phyloP scores from a whole-genome alignment of 83 land plant species.

The Diphasiastrum complanatum region DNA sequence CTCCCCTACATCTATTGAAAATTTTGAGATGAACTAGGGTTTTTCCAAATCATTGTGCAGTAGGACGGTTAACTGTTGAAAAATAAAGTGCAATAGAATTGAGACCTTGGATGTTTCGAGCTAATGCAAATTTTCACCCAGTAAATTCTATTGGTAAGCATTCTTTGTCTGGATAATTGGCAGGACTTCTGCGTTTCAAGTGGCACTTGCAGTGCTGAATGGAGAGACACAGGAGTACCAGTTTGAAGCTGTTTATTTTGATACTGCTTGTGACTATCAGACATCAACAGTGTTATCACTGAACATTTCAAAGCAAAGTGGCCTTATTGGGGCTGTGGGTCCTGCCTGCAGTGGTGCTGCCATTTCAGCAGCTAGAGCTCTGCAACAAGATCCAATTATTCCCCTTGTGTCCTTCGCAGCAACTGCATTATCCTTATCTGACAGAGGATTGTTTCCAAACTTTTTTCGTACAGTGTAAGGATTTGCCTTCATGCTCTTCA shows the following conservation, averaged over 20 bases:
- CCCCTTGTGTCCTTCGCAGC: conserved; percentile 33
- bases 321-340: conserved; percentile 24
- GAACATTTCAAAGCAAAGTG: conserved; percentile 3
- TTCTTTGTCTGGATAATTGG: no score
- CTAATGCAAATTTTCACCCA: no score
- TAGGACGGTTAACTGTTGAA: no score
- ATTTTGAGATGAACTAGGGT: no score
- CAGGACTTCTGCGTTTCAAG: conserved; percentile 29
- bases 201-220: conserved; percentile 27
- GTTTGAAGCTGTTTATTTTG: background rate
- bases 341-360: conserved; percentile 37
- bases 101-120: no score
- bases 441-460: conserved; percentile 13
- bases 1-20: no score
- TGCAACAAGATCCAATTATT: background rate
- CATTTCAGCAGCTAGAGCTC: conserved; percentile 17
- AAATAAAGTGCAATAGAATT: no score
- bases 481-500: no score
- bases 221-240: conserved; percentile 15
- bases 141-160: no score
- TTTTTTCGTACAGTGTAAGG: conserved; percentile 36
- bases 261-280: conserved; percentile 22
- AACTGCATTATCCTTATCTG: conserved; percentile 18
- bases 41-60: no score
- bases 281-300: background rate